Conservation (phyloP, 768 basidiomycete species). For the Amyloporia xantha region DNA sequence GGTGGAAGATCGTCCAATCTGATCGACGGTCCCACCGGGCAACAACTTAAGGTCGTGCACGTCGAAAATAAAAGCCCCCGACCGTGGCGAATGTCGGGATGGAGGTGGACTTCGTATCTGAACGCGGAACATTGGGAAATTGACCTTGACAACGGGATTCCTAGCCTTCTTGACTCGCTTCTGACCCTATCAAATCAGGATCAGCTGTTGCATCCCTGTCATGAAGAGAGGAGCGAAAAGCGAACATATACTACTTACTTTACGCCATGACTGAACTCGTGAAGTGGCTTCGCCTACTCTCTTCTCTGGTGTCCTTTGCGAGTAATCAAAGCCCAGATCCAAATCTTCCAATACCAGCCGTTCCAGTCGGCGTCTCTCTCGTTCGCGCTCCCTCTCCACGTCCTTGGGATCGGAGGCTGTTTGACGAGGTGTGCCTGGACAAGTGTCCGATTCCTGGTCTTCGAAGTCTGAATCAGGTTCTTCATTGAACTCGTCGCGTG, state of each 20-base stretch:
- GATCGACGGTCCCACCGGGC: slow-evolving; percentile 23
- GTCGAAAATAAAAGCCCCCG: slow-evolving; percentile 65
- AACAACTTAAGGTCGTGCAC: slow-evolving; percentile 44
- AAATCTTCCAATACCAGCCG: slow-evolving; percentile 53
- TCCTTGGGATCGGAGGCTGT: slow-evolving; percentile 6
- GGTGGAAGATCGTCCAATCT: slow-evolving; percentile 8
- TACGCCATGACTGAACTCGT: slow-evolving; percentile 3
- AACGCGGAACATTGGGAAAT: slow-evolving; percentile 53
- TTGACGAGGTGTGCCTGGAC: slow-evolving; percentile 31
- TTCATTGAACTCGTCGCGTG: slow-evolving; percentile 7
- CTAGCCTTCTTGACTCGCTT: not conserved
- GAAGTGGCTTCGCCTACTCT: not conserved
- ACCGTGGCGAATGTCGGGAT: slow-evolving; percentile 38
- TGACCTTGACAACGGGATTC: slow-evolving; percentile 26
- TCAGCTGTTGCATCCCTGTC: too few relatives aligned
- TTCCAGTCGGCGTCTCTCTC: slow-evolving; percentile 41
- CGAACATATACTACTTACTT: slow-evolving; percentile 7
- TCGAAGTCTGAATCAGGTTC: slow-evolving; percentile 21
- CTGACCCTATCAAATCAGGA: not conserved
- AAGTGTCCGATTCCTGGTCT: slow-evolving; percentile 34
- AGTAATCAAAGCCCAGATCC: slow-evolving; percentile 45
- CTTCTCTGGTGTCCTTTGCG: slow-evolving; percentile 8
- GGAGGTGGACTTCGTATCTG: slow-evolving; percentile 66
- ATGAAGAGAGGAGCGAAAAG: not conserved
- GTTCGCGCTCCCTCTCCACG: slow-evolving; percentile 17